Percentiles rank a stretch among this genome's conserved stretches.
Evolutionary conservation across 306 rosid species (phyloP).

Genomic region (Oxytropis ochrocephala): DNA sequence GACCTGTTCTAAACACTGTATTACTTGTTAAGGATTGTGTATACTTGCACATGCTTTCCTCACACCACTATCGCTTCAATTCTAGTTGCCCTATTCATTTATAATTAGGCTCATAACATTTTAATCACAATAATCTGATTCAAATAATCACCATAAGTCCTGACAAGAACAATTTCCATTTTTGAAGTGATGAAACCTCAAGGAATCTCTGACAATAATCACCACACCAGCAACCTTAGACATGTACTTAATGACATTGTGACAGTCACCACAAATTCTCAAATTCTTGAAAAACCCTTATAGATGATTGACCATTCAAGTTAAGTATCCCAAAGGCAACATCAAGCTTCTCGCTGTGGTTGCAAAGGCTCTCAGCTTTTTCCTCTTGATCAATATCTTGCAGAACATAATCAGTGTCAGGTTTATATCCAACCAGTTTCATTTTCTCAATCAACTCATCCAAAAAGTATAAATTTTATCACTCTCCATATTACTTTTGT

Average conservation of each 20-base stretch:
- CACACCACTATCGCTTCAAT: too few relatives aligned
- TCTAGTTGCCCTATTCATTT: too few relatives aligned
- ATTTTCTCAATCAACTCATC: conserved; percentile 40
- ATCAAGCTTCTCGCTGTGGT: conserved; percentile 49
- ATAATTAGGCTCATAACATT: too few relatives aligned
- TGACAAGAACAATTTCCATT: conserved; percentile 44
- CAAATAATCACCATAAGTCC: conserved; percentile 41
- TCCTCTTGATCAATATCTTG: conserved; percentile 56
- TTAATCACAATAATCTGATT: neutral
- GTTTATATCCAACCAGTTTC: conserved; percentile 42
- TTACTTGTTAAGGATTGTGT: too few relatives aligned
- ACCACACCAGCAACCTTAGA: conserved; percentile 39
- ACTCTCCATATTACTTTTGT: conserved; percentile 31
- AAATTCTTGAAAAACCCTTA: conserved; percentile 52
- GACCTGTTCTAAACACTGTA: too few relatives aligned
- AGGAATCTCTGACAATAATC: conserved; percentile 47
- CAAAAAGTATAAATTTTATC: conserved; percentile 26
- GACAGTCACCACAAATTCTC: conserved; percentile 52
- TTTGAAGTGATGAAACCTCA: conserved; percentile 54
- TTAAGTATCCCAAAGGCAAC: conserved; percentile 51
- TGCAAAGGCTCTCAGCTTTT: conserved; percentile 38
- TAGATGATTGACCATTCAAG: conserved; percentile 36
- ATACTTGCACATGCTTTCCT: too few relatives aligned
- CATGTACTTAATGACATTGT: conserved; percentile 49
- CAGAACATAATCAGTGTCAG: conserved; percentile 48